Evolutionary conservation across 2,329 filamentous ascomycete species (phyloP), one percentile per base, ranked within the genome.

Genomic region (Geosmithia morbida): DNA sequence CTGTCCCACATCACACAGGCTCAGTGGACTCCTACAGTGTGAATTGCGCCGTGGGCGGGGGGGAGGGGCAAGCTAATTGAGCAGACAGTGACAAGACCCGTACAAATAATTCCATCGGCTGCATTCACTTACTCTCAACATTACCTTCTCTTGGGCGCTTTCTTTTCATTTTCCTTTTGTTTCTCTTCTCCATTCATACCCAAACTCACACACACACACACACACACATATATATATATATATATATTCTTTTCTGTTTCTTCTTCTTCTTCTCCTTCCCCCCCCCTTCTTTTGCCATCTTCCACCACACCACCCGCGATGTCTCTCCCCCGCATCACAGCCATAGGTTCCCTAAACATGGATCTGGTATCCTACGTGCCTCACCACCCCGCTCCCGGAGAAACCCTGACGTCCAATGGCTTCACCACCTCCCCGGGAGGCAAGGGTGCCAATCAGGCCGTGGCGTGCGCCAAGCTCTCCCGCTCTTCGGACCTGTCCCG

Each of bases 391-490:
- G 68, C 74, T 1, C 81, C 84, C 1, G 92, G 90, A 54, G 90
- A 98, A 67, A 97, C 90, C 2, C 74, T 97, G 46, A 89, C 85
- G 2, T 77, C 87, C 44, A 80, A 71, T 53, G 80, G 79, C 18
- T 94, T 94, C 67, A 75, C 75, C 59, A 87, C 83, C 37, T 88
- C 85, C 42, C 82, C 85, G 29, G 92, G 90, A 56, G 90, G 92
- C 49, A 98, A 98, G 68, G 90, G 90, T 53, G 88, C 89, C 51
- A 97, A 97, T 69, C 90, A 97, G 69, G 89, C 88, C 50, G 85
- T 95, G 48, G 87, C 88, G 20, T 88, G 84, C 66, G 85, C 83
- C 46, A 85, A 90, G 52, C 77, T 94, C 46, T 92, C 86, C 1
- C 76, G 83, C 44, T 59, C 71, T 26, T 55, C 59, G 30, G 50